Percentiles rank a stretch among this genome's conserved stretches.
Evolutionary conservation across 495 filamentous ascomycete genomes (phyloP).

Genomic region (Penicillium robsamsonii): DNA sequence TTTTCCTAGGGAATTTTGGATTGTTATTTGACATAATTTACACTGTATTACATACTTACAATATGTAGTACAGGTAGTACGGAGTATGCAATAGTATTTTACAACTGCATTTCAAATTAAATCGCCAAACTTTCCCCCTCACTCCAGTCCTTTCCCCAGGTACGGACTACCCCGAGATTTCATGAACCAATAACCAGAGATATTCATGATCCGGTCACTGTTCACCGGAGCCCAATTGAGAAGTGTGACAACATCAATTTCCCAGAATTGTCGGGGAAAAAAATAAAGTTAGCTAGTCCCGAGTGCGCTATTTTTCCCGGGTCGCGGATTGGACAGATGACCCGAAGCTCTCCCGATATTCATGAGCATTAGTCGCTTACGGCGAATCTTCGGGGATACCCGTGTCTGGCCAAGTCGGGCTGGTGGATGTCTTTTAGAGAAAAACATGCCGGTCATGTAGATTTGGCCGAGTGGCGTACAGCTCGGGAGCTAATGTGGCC

Average conservation of each 20-base stretch:
- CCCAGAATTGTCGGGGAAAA: background rate
- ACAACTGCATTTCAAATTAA: too few relatives aligned
- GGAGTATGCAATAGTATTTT: too few relatives aligned
- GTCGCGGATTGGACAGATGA: constrained; percentile 18
- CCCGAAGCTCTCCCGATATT: constrained; percentile 19
- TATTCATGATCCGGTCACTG: background rate
- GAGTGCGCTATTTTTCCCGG: constrained; percentile 24
- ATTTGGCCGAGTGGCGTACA: constrained; percentile 1
- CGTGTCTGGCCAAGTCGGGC: background rate
- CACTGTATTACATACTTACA: background rate
- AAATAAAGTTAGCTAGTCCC: constrained; percentile 4
- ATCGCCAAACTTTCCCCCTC: background rate
- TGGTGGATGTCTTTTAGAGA: too few relatives aligned
- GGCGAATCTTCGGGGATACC: constrained; percentile 15
- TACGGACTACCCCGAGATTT: background rate
- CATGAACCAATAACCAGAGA: background rate
- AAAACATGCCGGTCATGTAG: background rate
- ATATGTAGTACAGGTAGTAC: background rate
- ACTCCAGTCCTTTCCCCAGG: constrained; percentile 5
- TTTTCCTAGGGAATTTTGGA: background rate
- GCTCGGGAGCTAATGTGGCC: background rate
- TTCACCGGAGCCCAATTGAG: constrained; percentile 16
- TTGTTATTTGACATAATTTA: background rate
- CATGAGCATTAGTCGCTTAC: background rate
- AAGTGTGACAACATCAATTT: background rate